phyloP scores from a whole-genome alignment of 805 yeast genomes.

The Lachancea quebecensis region DNA sequence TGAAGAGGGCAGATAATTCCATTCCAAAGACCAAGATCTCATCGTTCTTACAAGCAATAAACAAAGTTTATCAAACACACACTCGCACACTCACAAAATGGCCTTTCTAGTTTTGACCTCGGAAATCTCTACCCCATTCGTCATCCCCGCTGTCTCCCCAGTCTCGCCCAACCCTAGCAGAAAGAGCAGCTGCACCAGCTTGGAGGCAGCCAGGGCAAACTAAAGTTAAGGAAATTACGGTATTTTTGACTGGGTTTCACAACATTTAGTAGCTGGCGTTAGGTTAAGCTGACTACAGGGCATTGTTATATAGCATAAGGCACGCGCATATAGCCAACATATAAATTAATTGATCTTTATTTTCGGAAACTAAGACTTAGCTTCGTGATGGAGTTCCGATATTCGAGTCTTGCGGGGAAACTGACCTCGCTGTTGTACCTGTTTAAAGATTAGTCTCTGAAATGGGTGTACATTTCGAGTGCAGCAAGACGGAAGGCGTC shows the following conservation, averaged over 20 bases:
- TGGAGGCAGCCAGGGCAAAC: conserved; percentile 7
- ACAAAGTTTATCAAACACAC: not conserved
- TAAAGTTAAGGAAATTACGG: not conserved
- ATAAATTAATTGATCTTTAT: not conserved
- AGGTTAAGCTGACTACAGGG: too few relatives aligned
- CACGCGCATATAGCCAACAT: not conserved
- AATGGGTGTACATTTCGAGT: too few relatives aligned
- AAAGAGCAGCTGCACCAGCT: conserved; percentile 23
- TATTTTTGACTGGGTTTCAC: too few relatives aligned
- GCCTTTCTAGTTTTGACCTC: conserved; percentile 49
- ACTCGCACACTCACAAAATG: conserved; percentile 12
- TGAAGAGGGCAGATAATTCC: too few relatives aligned
- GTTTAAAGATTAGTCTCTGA: too few relatives aligned
- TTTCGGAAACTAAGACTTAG: not conserved
- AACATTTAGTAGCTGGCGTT: too few relatives aligned
- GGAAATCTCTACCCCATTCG: conserved; percentile 53
- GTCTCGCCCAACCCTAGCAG: conserved; percentile 33
- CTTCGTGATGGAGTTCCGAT: too few relatives aligned
- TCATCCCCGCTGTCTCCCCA: conserved; percentile 59
- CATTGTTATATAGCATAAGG: not conserved
- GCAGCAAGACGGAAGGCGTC: too few relatives aligned
- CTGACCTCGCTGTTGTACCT: too few relatives aligned
- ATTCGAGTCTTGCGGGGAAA: too few relatives aligned
- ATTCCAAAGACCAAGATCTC: too few relatives aligned
- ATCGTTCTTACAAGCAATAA: too few relatives aligned